Conservation (phyloP, 1,284 basidiomycete genomes). For the Rhizopogon hawkerae region DNA sequence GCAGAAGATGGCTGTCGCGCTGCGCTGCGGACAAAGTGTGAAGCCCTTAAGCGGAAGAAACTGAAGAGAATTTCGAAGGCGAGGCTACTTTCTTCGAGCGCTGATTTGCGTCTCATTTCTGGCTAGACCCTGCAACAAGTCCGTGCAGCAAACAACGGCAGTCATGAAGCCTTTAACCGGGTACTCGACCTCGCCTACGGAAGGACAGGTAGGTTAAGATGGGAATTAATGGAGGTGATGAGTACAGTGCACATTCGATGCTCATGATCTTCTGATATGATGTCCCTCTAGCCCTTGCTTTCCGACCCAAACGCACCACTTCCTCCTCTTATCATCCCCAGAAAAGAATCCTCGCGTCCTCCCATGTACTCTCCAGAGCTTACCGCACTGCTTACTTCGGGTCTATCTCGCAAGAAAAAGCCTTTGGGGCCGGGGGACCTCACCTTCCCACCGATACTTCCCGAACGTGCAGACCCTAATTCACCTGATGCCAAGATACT, state of each 20-base stretch:
- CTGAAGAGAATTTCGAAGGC: slow-evolving; percentile 47
- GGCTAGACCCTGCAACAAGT: slow-evolving; percentile 52
- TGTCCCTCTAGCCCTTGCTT: slow-evolving; percentile 41
- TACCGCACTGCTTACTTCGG: slow-evolving; percentile 48
- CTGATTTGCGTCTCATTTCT: slow-evolving; percentile 2
- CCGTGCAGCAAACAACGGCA: slow-evolving; percentile 48
- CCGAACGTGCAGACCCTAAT: slow-evolving; percentile 44
- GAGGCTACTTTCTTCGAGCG: slow-evolving; percentile 3
- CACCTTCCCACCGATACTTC: slow-evolving; percentile 44
- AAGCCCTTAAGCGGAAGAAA: slow-evolving; percentile 31
- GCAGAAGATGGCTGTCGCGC: slow-evolving; percentile 48
- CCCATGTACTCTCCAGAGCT: slow-evolving; percentile 59
- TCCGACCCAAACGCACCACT: slow-evolving; percentile 33
- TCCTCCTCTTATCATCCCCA: slow-evolving; percentile 42
- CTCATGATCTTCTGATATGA: slow-evolving; percentile 7
- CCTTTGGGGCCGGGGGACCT: slow-evolving; percentile 35
- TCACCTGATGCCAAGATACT: slow-evolving; percentile 53
- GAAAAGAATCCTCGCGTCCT: slow-evolving; percentile 45
- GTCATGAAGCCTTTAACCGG: slow-evolving; percentile 44
- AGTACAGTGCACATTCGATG: neutral
- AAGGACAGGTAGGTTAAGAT: slow-evolving; percentile 57
- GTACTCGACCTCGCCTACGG: slow-evolving; percentile 76
- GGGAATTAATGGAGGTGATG: slow-evolving; percentile 55
- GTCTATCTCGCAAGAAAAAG: slow-evolving; percentile 39
- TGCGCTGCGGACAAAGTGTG: slow-evolving; percentile 25